These are phyloP conservation scores for Fonsecaea erecta DNA, from an alignment of 2,329 filamentous ascomycete genomes.

Conservation along the genomic window DNA sequence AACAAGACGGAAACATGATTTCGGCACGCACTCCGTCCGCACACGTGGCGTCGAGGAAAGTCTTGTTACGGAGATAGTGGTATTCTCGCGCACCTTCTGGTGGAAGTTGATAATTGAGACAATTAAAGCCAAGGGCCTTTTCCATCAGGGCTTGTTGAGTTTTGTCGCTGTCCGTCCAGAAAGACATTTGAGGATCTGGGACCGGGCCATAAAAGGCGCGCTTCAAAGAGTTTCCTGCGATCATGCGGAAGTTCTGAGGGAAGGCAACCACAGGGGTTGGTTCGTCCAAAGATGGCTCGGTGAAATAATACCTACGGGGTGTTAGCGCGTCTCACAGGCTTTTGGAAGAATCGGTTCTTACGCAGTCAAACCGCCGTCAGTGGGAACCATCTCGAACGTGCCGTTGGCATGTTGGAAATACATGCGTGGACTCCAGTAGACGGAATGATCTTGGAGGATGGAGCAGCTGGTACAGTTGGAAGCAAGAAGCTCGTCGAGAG, in stretches of 20 bases:
- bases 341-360: constrained; percentile 55
- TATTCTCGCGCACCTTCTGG: constrained; percentile 78
- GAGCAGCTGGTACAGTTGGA: constrained; percentile 80
- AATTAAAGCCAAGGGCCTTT: constrained; percentile 93
- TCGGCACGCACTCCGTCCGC: constrained; percentile 80
- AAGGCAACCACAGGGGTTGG: constrained; percentile 59
- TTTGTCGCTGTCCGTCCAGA: constrained; percentile 67
- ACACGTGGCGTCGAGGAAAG: constrained; percentile 79
- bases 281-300: constrained; percentile 47
- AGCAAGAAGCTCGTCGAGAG: constrained; percentile 59
- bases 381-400: constrained; percentile 68
- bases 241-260: constrained; percentile 77
- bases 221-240: constrained; percentile 72
- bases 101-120: constrained; percentile 72
- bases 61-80: constrained; percentile 80
- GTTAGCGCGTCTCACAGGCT: constrained; percentile 14
- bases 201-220: constrained; percentile 73
- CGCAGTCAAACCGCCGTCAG: constrained; percentile 84
- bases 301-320: constrained; percentile 75
- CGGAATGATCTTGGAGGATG: constrained; percentile 81
- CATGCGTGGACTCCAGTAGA: constrained; percentile 80
- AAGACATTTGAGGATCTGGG: constrained; percentile 70
- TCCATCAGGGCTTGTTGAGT: constrained; percentile 74
- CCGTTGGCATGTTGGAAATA: constrained; percentile 76
- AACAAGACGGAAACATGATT: constrained; percentile 87